Base-by-base conservation (phyloP, 2,329 filamentous ascomycete genomes). In the Fusarium sp. region DNA sequence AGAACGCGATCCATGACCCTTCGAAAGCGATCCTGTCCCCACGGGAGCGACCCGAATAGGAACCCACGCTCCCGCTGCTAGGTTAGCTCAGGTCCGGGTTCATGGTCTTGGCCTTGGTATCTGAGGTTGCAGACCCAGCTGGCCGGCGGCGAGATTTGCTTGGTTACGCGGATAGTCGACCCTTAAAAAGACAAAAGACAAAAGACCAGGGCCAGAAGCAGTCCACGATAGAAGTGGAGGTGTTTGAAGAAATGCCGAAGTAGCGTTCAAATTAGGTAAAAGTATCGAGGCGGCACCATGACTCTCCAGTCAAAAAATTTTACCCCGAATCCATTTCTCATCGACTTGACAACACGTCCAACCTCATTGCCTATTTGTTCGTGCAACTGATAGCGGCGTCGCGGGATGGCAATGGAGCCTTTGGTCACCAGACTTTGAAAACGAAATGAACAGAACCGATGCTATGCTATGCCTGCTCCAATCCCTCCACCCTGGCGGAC, bases 181-280 rank as follows among this genome's bases (percentile, higher is more conserved):
- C 53, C 51, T 40, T 43, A 59, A 43, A 48, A 33, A 32, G 33
- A 43, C 54, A 25, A 33, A 40, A 47, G 25, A n/a, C 25, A 25
- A 33, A 40, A 47, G 25, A n/a, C 25, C 51, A 58, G 51, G 40
- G 40, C 52, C 10, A 50, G 35, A 52, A 64, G 44, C 17, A 57
- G 62, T 49, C 71, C 64, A 65, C 71, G 67, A 72, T 73, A 60
- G 68, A 58, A 57, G 71, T 70, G 69, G 71, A 71, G 71, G 61
- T 56, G 30, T 56, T 71, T 54, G 35, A 71, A 67, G 65, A 71
- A 73, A 62, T 71, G 71, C 72, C 71, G 67, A 70, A 74, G 64
- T 75, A 70, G 71, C 72, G 72, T 76, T 71, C 69, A 60, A 67
- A 78, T 78, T 78, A 78, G 71, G 76, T 78, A 78, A 78, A 76